phyloP scores from a whole-genome alignment of 2,329 filamentous ascomycete genomes.

The Hymenoscyphus fructigenus region DNA sequence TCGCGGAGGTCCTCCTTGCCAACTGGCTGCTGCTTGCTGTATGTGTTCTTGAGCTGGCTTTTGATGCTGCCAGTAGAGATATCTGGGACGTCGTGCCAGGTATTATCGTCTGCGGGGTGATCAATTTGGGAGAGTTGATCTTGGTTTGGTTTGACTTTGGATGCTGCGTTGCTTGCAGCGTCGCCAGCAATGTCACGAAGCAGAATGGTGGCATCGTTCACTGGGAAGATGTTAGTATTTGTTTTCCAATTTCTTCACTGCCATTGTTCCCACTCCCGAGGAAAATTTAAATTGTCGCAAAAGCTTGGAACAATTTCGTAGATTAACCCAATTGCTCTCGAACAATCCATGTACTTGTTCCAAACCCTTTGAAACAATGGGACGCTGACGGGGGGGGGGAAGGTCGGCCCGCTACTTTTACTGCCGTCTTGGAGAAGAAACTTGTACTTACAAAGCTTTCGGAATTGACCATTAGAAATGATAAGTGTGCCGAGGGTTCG shows the following conservation, averaged over 20 bases:
- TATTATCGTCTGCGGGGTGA: constrained; percentile 81
- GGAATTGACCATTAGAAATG: constrained; percentile 84
- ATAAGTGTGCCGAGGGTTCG: constrained; percentile 85
- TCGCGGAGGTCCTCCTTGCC: constrained; percentile 59
- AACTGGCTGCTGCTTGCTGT: constrained; percentile 53
- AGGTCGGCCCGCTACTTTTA: too few relatives aligned
- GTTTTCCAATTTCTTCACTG: background rate
- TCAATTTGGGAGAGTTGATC: constrained; percentile 78
- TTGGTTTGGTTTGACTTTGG: constrained; percentile 72
- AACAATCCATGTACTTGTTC: background rate
- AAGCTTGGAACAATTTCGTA: too few relatives aligned
- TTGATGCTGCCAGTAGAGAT: constrained; percentile 69
- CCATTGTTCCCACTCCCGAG: background rate
- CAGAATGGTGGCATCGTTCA: constrained; percentile 78
- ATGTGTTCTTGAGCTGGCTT: constrained; percentile 61
- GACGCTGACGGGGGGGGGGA: too few relatives aligned
- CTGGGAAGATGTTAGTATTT: constrained; percentile 37
- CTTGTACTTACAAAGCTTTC: constrained; percentile 29
- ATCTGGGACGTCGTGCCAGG: constrained; percentile 86
- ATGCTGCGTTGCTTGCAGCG: constrained; percentile 76
- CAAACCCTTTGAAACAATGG: background rate
- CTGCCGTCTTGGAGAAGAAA: too few relatives aligned
- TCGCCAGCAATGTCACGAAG: constrained; percentile 91
- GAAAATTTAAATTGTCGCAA: too few relatives aligned
- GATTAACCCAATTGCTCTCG: too few relatives aligned